Evolutionary conservation across 1,284 basidiomycete genomes (phyloP), one percentile per base, ranked within the genome.

Genomic region (Ganoderma meredithae): DNA sequence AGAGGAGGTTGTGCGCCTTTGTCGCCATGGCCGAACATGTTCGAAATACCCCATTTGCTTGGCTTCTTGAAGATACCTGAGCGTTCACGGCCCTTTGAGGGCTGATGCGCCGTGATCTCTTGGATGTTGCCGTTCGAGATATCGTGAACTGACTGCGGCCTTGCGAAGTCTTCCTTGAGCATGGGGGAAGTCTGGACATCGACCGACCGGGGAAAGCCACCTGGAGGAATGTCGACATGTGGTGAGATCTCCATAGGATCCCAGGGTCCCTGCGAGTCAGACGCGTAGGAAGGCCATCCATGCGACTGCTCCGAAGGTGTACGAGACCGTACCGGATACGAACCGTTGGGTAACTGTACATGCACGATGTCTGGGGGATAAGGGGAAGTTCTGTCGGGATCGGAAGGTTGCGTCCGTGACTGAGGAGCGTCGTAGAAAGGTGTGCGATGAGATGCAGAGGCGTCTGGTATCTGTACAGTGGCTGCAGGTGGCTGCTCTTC

Each of bases 1-100:
- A 95, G 83, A 66, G 86, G 85, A 73, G 89, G 73, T 22, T 74
- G 72, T 19, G 64, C 85, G 41, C 83, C 84, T 75, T 94, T 94
- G 76, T 94, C 93, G 43, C 86, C 85, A 64, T 86, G 83, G 15
- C 93, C 91, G 80, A 96, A 96, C 82, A 95, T 91, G 44, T 82
- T 83, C 69, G 81, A 77, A 19, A 92, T 82, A 59, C 85, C 84
- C 85, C 88, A 89, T 78, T 85, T 89, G 70, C 84, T 84, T 71
- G 81, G 82, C 79, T 92, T 93, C 83, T 90, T 93, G 72, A 84
- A 84, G 75, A 92, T 88, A 43, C 84, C 81, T 65, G 89, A 82
- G 77, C 88, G 90, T 73, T 84, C 81, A 62, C 87, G 79, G 74
- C 88, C 91, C 77, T 80, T 81, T 10, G 65, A 52, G 62, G 80